Base-by-base conservation (phyloP, 352 stramenopile genomes). In the Phytophthora nicotianae region DNA sequence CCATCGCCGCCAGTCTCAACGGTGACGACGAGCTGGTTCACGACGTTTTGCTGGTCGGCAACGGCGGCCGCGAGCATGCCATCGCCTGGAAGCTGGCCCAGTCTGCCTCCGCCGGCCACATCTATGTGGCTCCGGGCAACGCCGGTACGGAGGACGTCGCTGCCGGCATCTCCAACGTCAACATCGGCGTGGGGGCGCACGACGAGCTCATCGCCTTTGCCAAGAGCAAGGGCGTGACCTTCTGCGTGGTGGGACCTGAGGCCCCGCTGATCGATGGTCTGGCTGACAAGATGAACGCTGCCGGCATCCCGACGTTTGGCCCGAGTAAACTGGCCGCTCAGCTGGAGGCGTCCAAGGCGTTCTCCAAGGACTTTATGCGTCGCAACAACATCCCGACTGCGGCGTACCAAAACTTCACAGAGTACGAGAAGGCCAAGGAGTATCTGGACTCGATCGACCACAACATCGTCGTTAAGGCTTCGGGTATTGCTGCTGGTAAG, bases 311-410 rank as follows among this genome's bases (percentile, higher is more conserved):
- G 49, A 91, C 88, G 40, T 99, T 99, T 77, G 98, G 98, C 17
- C 98, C 98, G 3, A 98, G 79, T 46, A 91, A 91, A 58, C 86
- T 93, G 43, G 98, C 97, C 4, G 95, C 98, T 2, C 87, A 97
- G 58, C 81, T 99, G 38, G 98, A 99, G 83, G 97, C 96, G 24
- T 99, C 94, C 56, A 99, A 99, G 88, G 94, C 97, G 5, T 98
- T 98, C 71, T 95, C 89, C 62, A 99, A 99, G 86, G 96, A 99
- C 65, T 99, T 99, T 61, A 98, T 99, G 89, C 82, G 95, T 67
- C 86, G 97, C 60, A 95, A 99, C 81, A 73, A 78, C 62, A 99
- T 99, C 53, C 97, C 92, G 2, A 99, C 98, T 29, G 98, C 98
- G 17, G 90, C 91, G 53, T 99, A 99, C 83, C 72, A 88, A 48